Percentiles rank a stretch among this genome's conserved stretches.
Conservation (phyloP, 2,329 filamentous ascomycete genomes). For the Beauveria scarabaeidicola region DNA sequence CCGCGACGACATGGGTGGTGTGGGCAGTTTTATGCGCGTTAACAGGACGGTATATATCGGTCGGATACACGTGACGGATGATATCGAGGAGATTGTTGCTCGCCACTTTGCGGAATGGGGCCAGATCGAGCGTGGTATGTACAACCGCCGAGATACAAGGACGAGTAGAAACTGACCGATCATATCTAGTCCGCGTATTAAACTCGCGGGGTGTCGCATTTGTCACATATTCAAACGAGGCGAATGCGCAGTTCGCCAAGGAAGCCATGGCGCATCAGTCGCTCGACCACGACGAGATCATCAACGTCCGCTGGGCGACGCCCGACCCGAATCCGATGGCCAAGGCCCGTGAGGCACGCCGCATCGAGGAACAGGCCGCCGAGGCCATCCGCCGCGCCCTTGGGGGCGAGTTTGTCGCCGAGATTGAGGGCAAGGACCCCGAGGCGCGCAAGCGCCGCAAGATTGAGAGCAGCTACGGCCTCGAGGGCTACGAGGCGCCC, state of each 20-base stretch:
- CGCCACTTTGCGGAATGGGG: slow-evolving; percentile 97
- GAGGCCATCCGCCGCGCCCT: slow-evolving; percentile 84
- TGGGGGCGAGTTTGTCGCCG: slow-evolving; percentile 82
- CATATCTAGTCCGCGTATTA: slow-evolving; percentile 57
- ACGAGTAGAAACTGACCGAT: neutral
- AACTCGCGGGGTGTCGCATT: slow-evolving; percentile 88
- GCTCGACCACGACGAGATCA: slow-evolving; percentile 81
- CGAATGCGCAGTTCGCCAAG: slow-evolving; percentile 83
- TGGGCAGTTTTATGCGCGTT: slow-evolving; percentile 86
- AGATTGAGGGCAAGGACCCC: slow-evolving; percentile 86
- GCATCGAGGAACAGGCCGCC: slow-evolving; percentile 91
- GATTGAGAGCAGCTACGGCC: slow-evolving; percentile 78
- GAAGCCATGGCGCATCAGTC: slow-evolving; percentile 94
- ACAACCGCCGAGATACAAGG: neutral
- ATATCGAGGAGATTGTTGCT: slow-evolving; percentile 92
- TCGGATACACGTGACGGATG: slow-evolving; percentile 88
- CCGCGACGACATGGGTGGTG: slow-evolving; percentile 94
- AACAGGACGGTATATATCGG: slow-evolving; percentile 93
- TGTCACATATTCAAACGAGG: slow-evolving; percentile 86
- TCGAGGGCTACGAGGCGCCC: slow-evolving; percentile 87
- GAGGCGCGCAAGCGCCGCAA: slow-evolving; percentile 82
- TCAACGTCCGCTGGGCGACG: slow-evolving; percentile 96
- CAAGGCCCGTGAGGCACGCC: slow-evolving; percentile 79
- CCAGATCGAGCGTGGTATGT: slow-evolving; percentile 65
- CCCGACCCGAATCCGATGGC: slow-evolving; percentile 93